A percentile compares a stretch with the other conserved stretches of the same genome.
Conservation (phyloP, 116 monocot species). For the Iris pallida region DNA sequence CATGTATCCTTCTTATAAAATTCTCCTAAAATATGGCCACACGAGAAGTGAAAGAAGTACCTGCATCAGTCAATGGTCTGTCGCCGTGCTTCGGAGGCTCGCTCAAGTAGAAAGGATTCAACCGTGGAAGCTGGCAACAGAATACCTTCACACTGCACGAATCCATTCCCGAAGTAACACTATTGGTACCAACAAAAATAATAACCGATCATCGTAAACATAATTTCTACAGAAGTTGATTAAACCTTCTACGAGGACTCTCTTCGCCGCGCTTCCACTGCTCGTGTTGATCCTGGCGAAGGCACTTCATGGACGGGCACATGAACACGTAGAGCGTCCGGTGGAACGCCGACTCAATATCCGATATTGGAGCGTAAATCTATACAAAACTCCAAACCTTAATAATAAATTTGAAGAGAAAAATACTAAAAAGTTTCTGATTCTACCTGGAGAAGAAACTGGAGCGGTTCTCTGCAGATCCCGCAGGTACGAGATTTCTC, state of each 20-base stretch:
- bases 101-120: constrained; percentile 71
- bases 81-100: constrained; percentile 48
- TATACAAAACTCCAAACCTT: constrained; percentile 5
- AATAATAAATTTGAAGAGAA: constrained; percentile 1
- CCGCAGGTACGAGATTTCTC: constrained; percentile 51
- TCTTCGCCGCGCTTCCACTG: constrained; percentile 65
- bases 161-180: not conserved
- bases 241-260: constrained; percentile 57
- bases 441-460: constrained; percentile 85
- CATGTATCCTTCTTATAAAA: no score
- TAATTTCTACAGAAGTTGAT: not conserved
- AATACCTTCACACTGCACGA: constrained; percentile 83
- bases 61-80: constrained; percentile 54
- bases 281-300: constrained; percentile 80
- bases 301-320: constrained; percentile 87
- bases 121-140: constrained; percentile 68
- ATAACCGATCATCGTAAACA: not conserved
- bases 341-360: constrained; percentile 67
- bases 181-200: constrained; percentile 8
- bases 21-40: no score
- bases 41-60: constrained; percentile 14
- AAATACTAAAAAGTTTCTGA: not conserved
- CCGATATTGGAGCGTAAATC: constrained; percentile 76
- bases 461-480: constrained; percentile 77
- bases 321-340: constrained; percentile 89